These are phyloP conservation scores for Cystobasidiopsis lactophilus DNA, from an alignment of 768 basidiomycete species.

Conservation along the genomic window DNA sequence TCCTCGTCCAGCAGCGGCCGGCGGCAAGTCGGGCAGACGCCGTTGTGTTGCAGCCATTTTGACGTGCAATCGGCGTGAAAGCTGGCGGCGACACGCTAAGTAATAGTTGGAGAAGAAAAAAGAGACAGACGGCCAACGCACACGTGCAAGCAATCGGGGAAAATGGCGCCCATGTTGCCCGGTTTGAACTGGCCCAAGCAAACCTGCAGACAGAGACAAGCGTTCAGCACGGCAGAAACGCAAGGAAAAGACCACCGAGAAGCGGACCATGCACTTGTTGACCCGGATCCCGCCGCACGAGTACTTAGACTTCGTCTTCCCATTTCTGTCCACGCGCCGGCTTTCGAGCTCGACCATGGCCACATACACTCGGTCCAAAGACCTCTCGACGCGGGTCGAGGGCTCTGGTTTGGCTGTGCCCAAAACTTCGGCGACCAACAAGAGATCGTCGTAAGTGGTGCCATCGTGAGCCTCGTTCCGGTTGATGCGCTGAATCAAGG, in stretches of 20 bases:
- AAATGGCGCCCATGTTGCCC: not conserved
- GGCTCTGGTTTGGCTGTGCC: not conserved
- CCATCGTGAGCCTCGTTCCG: not conserved
- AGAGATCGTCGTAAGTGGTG: not conserved
- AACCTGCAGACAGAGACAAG: not conserved
- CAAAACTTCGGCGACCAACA: not conserved
- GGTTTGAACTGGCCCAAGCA: conserved; percentile 10
- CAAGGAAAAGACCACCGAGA: not conserved
- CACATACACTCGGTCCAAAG: conserved; percentile 4
- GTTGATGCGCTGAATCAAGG: not conserved
- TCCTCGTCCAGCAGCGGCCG: no score
- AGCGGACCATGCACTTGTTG: conserved; percentile 5
- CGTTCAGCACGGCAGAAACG: no score
- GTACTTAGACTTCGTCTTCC: conserved; percentile 8
- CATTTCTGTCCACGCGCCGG: conserved; percentile 7
- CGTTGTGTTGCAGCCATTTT: no score
- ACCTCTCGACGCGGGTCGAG: not conserved
- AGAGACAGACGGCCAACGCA: not conserved
- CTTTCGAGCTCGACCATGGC: conserved; percentile 9
- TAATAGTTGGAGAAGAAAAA: no score
- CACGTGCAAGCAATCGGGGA: not conserved
- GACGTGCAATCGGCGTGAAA: no score
- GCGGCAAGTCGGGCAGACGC: no score
- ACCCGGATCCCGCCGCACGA: conserved; percentile 9
- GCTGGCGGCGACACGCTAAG: no score